A percentile compares a stretch with the other conserved stretches of the same genome.
Evolutionary conservation across 805 yeast species (phyloP).

Genomic region (Suhomyces sp.): DNA sequence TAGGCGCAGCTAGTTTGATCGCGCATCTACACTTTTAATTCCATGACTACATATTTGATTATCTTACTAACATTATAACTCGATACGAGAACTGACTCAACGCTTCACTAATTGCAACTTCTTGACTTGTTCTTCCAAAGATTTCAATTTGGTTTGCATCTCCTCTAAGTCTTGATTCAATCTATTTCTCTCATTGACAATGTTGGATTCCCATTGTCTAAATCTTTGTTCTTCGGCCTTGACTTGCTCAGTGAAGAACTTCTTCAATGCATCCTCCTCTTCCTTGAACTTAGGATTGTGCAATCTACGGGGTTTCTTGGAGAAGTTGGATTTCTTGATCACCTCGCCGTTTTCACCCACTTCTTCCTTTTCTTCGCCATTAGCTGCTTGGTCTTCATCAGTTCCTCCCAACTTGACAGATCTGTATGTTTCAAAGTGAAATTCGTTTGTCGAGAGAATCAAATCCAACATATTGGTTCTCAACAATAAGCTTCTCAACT

Average conservation of each 20-base stretch:
- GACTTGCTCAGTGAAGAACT: conserved; percentile 92
- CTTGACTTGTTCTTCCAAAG: conserved; percentile 73
- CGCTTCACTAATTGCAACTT: conserved; percentile 44
- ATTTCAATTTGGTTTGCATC: conserved; percentile 72
- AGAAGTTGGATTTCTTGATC: conserved; percentile 22
- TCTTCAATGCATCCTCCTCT: conserved; percentile 91
- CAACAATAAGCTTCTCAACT: conserved; percentile 71
- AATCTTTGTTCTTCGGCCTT: conserved; percentile 96
- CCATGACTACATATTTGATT: neutral
- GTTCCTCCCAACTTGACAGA: conserved; percentile 56
- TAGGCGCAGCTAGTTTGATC: no score
- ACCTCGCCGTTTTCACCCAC: conserved; percentile 26
- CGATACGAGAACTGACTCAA: conserved; percentile 8
- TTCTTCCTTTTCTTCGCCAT: conserved; percentile 27
- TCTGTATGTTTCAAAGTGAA: conserved; percentile 80
- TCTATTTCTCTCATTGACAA: conserved; percentile 91
- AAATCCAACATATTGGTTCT: conserved; percentile 84
- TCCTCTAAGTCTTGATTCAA: conserved; percentile 91
- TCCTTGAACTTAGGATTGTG: conserved; percentile 91
- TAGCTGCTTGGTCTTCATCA: conserved; percentile 23
- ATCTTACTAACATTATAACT: no score
- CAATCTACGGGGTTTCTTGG: conserved; percentile 53
- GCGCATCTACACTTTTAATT: neutral
- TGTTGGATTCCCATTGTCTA: conserved; percentile 97
- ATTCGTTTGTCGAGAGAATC: conserved; percentile 72